phyloP scores from a whole-genome alignment of 345 rosid genomes.

The Lumnitzera littorea region DNA sequence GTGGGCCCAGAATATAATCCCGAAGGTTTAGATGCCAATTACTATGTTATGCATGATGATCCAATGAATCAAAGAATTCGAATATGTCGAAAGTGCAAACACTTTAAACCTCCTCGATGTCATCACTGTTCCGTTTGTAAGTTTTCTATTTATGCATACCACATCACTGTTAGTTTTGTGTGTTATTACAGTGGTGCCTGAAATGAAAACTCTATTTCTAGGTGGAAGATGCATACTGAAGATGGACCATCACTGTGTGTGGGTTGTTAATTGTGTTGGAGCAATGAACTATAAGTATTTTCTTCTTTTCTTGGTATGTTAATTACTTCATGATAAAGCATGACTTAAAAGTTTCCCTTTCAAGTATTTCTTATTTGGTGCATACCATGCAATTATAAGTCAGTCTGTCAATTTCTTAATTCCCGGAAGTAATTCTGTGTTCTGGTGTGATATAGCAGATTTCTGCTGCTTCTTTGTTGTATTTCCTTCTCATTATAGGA shows the following conservation, averaged over 20 bases:
- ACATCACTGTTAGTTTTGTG: constrained; percentile 29
- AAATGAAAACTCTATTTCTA: constrained; percentile 14
- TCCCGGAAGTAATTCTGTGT: too few species aligned
- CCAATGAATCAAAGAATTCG: constrained; percentile 29
- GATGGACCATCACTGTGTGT: constrained; percentile 98
- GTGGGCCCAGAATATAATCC: constrained; percentile 12
- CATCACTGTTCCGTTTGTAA: constrained; percentile 97
- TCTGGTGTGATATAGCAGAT: too few species aligned
- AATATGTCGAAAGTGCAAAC: constrained; percentile 64
- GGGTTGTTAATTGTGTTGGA: constrained; percentile 98
- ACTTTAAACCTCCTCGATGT: constrained; percentile 83
- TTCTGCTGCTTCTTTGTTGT: too few species aligned
- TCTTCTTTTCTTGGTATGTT: constrained; percentile 85
- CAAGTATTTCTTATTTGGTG: too few species aligned
- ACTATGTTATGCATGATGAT: constrained; percentile 16
- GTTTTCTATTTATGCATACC: constrained; percentile 12
- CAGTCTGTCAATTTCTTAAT: too few species aligned
- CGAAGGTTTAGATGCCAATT: constrained; percentile 13
- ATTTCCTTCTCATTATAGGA: too few species aligned
- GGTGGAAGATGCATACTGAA: constrained; percentile 93
- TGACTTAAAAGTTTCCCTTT: neutral
- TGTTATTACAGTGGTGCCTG: too few species aligned
- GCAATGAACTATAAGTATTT: constrained; percentile 84
- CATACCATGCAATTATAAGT: too few species aligned
- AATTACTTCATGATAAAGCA: neutral